Evolutionary conservation across 2,329 filamentous ascomycete species (phyloP), one percentile per base, ranked within the genome.

Genomic region (Zasmidium cellare): DNA sequence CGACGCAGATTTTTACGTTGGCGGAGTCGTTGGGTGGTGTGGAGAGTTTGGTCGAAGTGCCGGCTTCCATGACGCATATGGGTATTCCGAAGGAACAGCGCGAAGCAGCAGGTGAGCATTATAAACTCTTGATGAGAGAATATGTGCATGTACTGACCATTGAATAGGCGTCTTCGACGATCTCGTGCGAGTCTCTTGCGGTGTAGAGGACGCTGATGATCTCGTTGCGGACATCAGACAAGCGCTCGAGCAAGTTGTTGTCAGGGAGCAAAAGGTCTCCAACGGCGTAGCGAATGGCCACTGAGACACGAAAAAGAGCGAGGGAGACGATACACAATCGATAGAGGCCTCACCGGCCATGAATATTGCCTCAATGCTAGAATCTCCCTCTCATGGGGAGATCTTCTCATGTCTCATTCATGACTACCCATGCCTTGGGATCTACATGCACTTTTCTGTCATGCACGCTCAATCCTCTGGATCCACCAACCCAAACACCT

Each of bases 41-140:
- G 49, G 94, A 99, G 84, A 90, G 85, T 70, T 81, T 99, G 61
- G 88, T 92, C 67, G 94, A 99, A 78, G 85, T 99, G 2, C 94
- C 94, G 20, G 90, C 90, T 69, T 90, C 87, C 77, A 99, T 99
- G 94, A 99, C 94, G 18, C 94, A 99, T 76, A 90, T 92, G 22
- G 94, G 93, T 58, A 99, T 99, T 65, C 94, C 94, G 51, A 86
- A 84, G 73, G 92, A 92, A 60, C 87, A 96, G 80, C 84, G 94
- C 57, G 94, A 99, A 82, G 89, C 88, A 2, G 92, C 94, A 0
- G 35, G 35, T 41, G 16, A 41, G 35, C n/a, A 28, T 41, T 41
- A 14, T 6, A 41, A 41, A 5, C 16, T 5, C 25, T 11, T 11
- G 11, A 28, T 11, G 16, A 6, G 16, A 41, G 35, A 41, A 14